A percentile compares a stretch with the other conserved stretches of the same genome.
These are phyloP conservation scores for Lactarius akahatsu DNA, from an alignment of 768 basidiomycete species.

Conservation along the genomic window DNA sequence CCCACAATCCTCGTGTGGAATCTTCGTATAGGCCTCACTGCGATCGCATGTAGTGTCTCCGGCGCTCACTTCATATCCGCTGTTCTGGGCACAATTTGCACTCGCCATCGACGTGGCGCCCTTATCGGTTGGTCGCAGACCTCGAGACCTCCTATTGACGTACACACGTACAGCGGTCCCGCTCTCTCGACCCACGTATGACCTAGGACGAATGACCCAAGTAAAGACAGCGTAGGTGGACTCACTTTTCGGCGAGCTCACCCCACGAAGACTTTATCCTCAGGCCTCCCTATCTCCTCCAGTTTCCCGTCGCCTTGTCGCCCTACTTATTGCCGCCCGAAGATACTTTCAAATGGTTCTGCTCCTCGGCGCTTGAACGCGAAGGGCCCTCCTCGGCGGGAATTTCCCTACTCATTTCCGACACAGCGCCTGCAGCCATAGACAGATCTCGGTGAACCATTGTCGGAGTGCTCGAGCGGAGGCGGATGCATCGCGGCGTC, in stretches of 20 bases:
- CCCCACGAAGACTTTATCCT: not conserved
- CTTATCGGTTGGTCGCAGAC: slow-evolving; percentile 4
- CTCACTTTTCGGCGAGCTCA: not conserved
- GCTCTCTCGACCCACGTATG: not conserved
- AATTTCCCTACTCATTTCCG: slow-evolving; percentile 10
- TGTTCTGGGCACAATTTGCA: slow-evolving; percentile 2
- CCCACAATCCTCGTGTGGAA: slow-evolving; percentile 9
- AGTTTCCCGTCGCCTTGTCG: not conserved
- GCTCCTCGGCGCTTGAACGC: not conserved
- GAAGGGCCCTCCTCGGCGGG: not conserved
- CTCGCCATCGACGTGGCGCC: not conserved
- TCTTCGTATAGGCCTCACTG: slow-evolving; percentile 6
- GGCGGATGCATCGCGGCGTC: slow-evolving; percentile 11
- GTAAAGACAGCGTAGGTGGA: not conserved
- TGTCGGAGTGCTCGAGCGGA: slow-evolving; percentile 9
- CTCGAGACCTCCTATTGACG: not conserved
- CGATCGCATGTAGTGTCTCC: slow-evolving; percentile 12
- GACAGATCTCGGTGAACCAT: slow-evolving; percentile 1
- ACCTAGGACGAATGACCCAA: not conserved
- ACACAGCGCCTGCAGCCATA: not conserved
- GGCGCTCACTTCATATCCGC: slow-evolving; percentile 14
- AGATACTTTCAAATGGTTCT: not conserved
- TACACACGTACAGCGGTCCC: not conserved
- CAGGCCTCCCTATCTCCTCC: not conserved
- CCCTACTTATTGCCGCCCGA: not conserved